Evolutionary conservation across 768 basidiomycete species (phyloP).

Genomic region (Termitomyces heimii): DNA sequence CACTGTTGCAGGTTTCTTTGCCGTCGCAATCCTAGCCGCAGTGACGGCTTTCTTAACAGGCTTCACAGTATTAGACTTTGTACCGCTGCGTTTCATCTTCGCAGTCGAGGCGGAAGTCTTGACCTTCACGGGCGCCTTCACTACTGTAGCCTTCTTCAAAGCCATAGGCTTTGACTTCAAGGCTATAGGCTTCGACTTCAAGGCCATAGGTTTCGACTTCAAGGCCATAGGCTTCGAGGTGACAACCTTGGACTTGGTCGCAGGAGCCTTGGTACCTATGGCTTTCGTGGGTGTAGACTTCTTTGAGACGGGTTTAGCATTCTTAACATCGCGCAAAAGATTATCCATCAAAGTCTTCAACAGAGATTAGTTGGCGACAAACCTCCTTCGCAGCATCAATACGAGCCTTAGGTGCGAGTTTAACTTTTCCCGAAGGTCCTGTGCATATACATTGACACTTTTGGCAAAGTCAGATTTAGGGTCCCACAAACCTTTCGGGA

Average conservation of each 20-base stretch:
- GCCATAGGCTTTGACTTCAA: too few relatives aligned
- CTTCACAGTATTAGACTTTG: slow-evolving; percentile 10
- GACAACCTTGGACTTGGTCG: slow-evolving; percentile 18
- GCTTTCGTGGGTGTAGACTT: slow-evolving; percentile 23
- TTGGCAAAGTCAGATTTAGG: slow-evolving; percentile 1
- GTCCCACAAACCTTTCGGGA: slow-evolving; percentile 39
- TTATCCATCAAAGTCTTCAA: slow-evolving; percentile 5
- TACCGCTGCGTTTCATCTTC: slow-evolving; percentile 19
- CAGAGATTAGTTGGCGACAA: background rate
- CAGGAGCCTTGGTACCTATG: slow-evolving; percentile 24
- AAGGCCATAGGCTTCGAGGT: slow-evolving; percentile 15
- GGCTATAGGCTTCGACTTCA: too few relatives aligned
- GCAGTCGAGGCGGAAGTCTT: slow-evolving; percentile 21
- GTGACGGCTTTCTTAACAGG: slow-evolving; percentile 16
- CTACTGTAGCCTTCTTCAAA: slow-evolving; percentile 12
- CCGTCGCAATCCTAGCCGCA: slow-evolving; percentile 18
- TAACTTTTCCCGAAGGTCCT: slow-evolving; percentile 34
- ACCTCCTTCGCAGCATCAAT: slow-evolving; percentile 54
- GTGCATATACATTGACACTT: background rate
- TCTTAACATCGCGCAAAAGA: slow-evolving; percentile 16
- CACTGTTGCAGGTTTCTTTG: slow-evolving; percentile 19
- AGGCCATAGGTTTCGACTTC: background rate
- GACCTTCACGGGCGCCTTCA: slow-evolving; percentile 18
- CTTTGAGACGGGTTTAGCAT: slow-evolving; percentile 38
- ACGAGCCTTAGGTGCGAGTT: slow-evolving; percentile 50